These are phyloP conservation scores for Tephrocybe sp. DNA, from an alignment of 768 basidiomycete species.

Conservation along the genomic window DNA sequence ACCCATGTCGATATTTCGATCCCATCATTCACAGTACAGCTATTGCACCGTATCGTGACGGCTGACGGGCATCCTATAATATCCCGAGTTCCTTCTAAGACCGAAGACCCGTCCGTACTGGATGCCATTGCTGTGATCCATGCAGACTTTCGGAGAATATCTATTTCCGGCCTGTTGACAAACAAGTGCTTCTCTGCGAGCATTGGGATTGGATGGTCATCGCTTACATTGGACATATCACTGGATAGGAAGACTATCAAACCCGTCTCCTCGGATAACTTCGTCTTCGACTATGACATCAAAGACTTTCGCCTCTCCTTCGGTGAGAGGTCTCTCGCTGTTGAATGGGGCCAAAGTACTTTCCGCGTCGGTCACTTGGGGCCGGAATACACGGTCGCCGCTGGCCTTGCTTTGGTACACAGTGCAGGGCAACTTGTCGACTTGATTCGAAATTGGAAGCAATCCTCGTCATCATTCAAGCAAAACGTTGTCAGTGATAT, in stretches of 20 bases:
- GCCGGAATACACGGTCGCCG: constrained; percentile 37
- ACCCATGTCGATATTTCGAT: constrained; percentile 41
- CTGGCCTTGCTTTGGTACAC: constrained; percentile 26
- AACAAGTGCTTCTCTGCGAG: constrained; percentile 17
- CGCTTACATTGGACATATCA: constrained; percentile 25
- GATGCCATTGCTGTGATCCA: constrained; percentile 30
- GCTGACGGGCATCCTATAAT: constrained; percentile 28
- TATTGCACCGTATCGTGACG: constrained; percentile 46
- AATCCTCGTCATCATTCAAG: constrained; percentile 27
- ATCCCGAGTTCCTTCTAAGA: constrained; percentile 18
- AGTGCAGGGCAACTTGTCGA: constrained; percentile 21
- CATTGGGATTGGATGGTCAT: constrained; percentile 20
- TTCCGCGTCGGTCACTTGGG: constrained; percentile 37
- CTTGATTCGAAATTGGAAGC: constrained; percentile 26
- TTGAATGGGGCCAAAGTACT: constrained; percentile 18
- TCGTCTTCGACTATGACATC: constrained; percentile 24
- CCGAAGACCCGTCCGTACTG: constrained; percentile 22
- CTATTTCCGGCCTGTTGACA: constrained; percentile 20
- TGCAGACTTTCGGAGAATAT: constrained; percentile 18
- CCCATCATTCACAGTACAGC: constrained; percentile 34
- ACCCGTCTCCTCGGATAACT: constrained; percentile 19
- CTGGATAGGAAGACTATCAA: constrained; percentile 29
- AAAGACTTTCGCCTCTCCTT: constrained; percentile 7
- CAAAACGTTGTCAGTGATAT: constrained; percentile 44
- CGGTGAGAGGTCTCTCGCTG: constrained; percentile 7